Percentiles rank a stretch among this genome's conserved stretches.
Evolutionary conservation across 2,329 filamentous ascomycete species (phyloP).

Genomic region (Colletotrichum sidae): DNA sequence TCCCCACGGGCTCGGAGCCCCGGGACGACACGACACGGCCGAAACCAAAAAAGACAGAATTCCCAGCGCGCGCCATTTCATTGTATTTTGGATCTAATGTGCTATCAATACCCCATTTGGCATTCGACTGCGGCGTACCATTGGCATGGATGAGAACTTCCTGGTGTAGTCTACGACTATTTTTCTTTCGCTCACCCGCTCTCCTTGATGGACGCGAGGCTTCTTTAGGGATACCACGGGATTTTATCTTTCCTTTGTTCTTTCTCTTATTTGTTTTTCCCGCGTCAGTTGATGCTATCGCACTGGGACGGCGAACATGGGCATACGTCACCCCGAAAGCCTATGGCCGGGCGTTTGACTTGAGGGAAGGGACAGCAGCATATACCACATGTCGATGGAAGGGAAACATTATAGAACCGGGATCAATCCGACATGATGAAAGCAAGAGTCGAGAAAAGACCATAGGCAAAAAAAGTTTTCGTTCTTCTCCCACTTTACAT

Average conservation of each 20-base stretch:
- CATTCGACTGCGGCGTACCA: slow-evolving; percentile 38
- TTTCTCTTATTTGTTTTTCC: slow-evolving; percentile 6
- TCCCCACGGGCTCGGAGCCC: slow-evolving; percentile 23
- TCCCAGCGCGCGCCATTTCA: slow-evolving; percentile 26
- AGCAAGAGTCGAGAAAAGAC: slow-evolving; percentile 37
- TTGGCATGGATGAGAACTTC: slow-evolving; percentile 36
- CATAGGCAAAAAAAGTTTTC: slow-evolving; percentile 37
- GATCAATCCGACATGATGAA: slow-evolving; percentile 37
- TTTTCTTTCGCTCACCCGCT: slow-evolving; percentile 34
- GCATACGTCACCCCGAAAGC: slow-evolving; percentile 35
- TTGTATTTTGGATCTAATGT: slow-evolving; percentile 36
- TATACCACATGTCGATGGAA: slow-evolving; percentile 36
- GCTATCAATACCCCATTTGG: slow-evolving; percentile 37
- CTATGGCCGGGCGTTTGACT: slow-evolving; percentile 34
- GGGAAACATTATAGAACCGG: slow-evolving; percentile 36
- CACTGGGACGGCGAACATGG: slow-evolving; percentile 36
- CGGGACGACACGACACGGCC: slow-evolving; percentile 37
- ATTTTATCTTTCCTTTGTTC: slow-evolving; percentile 14
- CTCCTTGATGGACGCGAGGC: slow-evolving; percentile 36
- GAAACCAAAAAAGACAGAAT: slow-evolving; percentile 36
- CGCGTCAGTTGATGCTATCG: slow-evolving; percentile 8
- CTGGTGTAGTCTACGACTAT: slow-evolving; percentile 38
- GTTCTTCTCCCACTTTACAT: slow-evolving; percentile 17
- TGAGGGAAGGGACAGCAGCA: slow-evolving; percentile 34
- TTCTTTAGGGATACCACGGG: slow-evolving; percentile 26